phyloP scores from a whole-genome alignment of 1,139 yeast species.

The Kurtzmaniella natalensis region DNA sequence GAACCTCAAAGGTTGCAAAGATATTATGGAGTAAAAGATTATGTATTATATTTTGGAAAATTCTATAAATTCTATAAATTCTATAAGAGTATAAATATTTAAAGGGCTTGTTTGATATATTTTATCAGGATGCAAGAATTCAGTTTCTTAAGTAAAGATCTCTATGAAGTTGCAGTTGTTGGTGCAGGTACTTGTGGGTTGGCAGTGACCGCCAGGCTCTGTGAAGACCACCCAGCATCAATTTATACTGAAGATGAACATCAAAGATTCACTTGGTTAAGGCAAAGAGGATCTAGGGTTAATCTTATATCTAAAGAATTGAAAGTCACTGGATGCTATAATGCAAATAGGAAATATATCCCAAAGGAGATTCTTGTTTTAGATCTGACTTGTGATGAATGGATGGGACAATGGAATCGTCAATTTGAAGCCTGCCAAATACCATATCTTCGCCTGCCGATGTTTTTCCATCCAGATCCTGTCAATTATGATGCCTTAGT shows the following conservation, averaged over 20 bases:
- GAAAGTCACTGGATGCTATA: constrained; percentile 7
- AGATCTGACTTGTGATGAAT: constrained; percentile 25
- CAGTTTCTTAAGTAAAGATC: constrained; percentile 14
- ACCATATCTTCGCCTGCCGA: constrained; percentile 44
- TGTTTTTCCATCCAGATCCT: constrained; percentile 50
- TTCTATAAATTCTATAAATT: no score
- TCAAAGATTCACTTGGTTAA: constrained; percentile 39
- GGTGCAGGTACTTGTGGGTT: constrained; percentile 43
- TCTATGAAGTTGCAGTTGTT: constrained; percentile 29
- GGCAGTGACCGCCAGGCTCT: constrained; percentile 31
- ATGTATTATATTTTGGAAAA: no score
- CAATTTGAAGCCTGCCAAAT: constrained; percentile 42
- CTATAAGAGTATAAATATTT: no score
- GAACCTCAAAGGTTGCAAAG: no score
- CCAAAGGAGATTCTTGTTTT: constrained; percentile 29
- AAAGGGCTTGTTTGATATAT: background rate
- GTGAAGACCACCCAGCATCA: constrained; percentile 36
- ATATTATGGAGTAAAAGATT: no score
- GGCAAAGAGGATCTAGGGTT: constrained; percentile 25
- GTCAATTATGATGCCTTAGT: constrained; percentile 41
- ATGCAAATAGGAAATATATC: constrained; percentile 15
- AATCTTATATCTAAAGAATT: constrained; percentile 14
- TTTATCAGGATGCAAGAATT: constrained; percentile 3
- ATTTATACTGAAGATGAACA: constrained; percentile 40
- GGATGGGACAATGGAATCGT: constrained; percentile 42